Evolutionary conservation across 2,329 filamentous ascomycete species (phyloP).

Genomic region (Hymenoscyphus fraxineus): DNA sequence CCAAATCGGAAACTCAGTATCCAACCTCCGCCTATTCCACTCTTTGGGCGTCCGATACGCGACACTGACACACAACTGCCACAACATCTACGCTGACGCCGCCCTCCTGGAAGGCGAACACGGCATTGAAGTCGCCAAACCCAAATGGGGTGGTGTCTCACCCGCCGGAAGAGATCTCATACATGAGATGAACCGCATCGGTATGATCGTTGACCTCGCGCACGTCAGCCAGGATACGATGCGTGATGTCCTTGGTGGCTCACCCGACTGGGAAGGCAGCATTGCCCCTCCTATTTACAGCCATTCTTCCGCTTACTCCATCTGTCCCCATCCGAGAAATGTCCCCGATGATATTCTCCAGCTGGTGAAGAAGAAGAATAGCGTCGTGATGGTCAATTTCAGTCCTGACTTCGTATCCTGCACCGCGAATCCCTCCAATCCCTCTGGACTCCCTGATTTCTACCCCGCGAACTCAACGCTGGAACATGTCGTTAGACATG

Average conservation of each 20-base stretch:
- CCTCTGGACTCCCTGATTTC: constrained; percentile 63
- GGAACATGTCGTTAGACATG: constrained; percentile 73
- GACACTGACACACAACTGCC: constrained; percentile 90
- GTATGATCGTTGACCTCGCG: constrained; percentile 88
- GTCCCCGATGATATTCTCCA: constrained; percentile 80
- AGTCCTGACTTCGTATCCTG: constrained; percentile 79
- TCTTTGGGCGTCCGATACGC: constrained; percentile 79
- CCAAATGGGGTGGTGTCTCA: constrained; percentile 70
- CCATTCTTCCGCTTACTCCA: constrained; percentile 74
- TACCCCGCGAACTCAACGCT: constrained; percentile 69
- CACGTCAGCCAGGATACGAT: constrained; percentile 80
- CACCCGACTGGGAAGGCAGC: constrained; percentile 63
- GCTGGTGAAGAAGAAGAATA: constrained; percentile 68
- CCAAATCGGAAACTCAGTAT: constrained; percentile 82
- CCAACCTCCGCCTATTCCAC: constrained; percentile 72
- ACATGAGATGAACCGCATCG: constrained; percentile 87
- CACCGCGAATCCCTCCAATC: constrained; percentile 45
- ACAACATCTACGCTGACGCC: constrained; percentile 85
- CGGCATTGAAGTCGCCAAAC: constrained; percentile 39
- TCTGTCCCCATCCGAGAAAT: constrained; percentile 88
- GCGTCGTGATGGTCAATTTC: constrained; percentile 91
- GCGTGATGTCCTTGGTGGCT: constrained; percentile 70
- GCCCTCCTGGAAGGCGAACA: constrained; percentile 55
- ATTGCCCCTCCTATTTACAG: constrained; percentile 82
- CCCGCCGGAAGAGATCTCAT: constrained; percentile 65